These are phyloP conservation scores for Stachybotrys echinatus DNA, from an alignment of 2,329 filamentous ascomycete species.

Conservation along the genomic window DNA sequence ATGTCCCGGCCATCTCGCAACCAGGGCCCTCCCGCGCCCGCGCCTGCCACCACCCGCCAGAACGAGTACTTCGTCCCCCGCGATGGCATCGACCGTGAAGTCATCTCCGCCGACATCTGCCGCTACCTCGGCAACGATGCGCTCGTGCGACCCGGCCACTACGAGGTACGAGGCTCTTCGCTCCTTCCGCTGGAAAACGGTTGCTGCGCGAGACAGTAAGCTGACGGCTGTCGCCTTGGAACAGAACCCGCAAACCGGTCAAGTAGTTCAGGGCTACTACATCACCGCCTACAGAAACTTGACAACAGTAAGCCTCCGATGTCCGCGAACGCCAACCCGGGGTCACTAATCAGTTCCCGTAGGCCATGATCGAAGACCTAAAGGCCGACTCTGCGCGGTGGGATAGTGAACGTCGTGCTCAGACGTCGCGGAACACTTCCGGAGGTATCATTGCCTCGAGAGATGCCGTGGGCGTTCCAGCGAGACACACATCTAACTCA, in stretches of 20 bases:
- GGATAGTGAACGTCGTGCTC: slow-evolving; percentile 55
- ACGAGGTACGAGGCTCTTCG: slow-evolving; percentile 65
- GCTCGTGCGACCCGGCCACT: slow-evolving; percentile 67
- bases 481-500: slow-evolving; percentile 53
- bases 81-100: slow-evolving; percentile 77
- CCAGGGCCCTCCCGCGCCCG: slow-evolving; percentile 25
- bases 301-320: slow-evolving; percentile 58
- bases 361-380: slow-evolving; percentile 60
- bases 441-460: slow-evolving; percentile 55
- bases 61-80: slow-evolving; percentile 79
- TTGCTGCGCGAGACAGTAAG: no score
- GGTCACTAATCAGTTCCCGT: slow-evolving; percentile 10
- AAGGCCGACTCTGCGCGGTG: slow-evolving; percentile 58
- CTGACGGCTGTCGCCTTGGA: slow-evolving; percentile 16
- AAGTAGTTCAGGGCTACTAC: slow-evolving; percentile 66
- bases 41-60: slow-evolving; percentile 44
- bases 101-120: slow-evolving; percentile 80
- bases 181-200: no score
- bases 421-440: slow-evolving; percentile 45
- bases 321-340: neutral
- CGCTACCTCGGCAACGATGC: slow-evolving; percentile 80
- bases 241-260: slow-evolving; percentile 50
- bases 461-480: slow-evolving; percentile 40
- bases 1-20: slow-evolving; percentile 35
- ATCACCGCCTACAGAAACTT: slow-evolving; percentile 76